These are phyloP conservation scores for Tritrichomonas foetus DNA, from an alignment of 208 protist genomes.

Conservation along the genomic window DNA sequence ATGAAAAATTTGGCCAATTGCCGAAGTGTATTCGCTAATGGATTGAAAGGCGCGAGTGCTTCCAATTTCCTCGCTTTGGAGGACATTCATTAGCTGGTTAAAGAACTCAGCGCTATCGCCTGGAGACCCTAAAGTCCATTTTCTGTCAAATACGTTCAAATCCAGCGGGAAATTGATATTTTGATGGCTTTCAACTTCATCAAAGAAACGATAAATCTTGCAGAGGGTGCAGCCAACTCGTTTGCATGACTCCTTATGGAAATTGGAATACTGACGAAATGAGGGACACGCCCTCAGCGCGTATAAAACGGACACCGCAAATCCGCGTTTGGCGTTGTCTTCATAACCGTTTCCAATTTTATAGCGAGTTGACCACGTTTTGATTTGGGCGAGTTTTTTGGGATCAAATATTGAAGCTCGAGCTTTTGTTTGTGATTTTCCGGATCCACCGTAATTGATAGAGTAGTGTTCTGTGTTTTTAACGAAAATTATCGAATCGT, in stretches of 20 bases:
- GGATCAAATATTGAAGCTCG: neutral
- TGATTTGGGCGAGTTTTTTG: neutral
- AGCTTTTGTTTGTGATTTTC: too few species aligned
- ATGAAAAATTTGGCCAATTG: slow-evolving; percentile 22
- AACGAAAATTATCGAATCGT: neutral
- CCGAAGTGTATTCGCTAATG: neutral
- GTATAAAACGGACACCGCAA: neutral
- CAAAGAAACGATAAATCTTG: neutral
- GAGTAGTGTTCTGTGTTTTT: neutral
- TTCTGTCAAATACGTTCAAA: neutral
- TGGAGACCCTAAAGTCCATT: neutral
- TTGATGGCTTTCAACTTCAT: neutral
- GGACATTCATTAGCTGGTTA: neutral
- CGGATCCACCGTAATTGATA: neutral
- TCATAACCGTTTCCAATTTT: neutral
- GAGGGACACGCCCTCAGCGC: neutral
- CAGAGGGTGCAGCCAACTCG: neutral
- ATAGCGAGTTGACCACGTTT: neutral
- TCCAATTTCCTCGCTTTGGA: neutral
- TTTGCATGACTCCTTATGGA: neutral
- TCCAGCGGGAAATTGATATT: neutral
- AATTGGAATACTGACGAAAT: neutral
- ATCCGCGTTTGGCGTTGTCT: neutral
- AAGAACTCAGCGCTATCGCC: slow-evolving; percentile 20
- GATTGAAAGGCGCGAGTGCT: neutral